Evolutionary conservation across 1,284 basidiomycete species (phyloP).

Genomic region (Heliocybe sulcata): DNA sequence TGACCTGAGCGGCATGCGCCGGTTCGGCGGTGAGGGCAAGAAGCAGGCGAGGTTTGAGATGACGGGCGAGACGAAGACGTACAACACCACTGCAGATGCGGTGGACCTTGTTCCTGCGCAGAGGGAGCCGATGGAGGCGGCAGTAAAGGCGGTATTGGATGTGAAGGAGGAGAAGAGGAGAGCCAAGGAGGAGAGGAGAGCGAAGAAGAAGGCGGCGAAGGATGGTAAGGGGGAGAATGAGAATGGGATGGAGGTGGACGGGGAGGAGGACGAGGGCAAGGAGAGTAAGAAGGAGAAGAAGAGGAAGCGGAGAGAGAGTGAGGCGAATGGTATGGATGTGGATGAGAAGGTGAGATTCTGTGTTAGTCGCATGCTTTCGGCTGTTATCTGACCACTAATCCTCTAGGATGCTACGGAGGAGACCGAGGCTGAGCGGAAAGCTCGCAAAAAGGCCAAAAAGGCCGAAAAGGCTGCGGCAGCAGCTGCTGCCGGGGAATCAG

Average conservation of each 20-base stretch:
- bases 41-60: conserved; percentile 78
- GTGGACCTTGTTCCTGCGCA: conserved; percentile 80
- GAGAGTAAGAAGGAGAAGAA: conserved; percentile 60
- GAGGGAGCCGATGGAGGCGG: conserved; percentile 63
- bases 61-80: conserved; percentile 67
- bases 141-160: conserved; percentile 59
- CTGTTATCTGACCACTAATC: background rate
- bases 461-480: conserved; percentile 55
- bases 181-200: conserved; percentile 73
- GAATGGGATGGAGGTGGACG: conserved; percentile 36
- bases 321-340: conserved; percentile 19
- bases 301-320: conserved; percentile 64
- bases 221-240: conserved; percentile 31
- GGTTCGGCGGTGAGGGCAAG: conserved; percentile 47
- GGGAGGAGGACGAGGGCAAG: conserved; percentile 38
- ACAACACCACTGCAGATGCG: conserved; percentile 78
- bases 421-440: conserved; percentile 68
- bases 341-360: conserved; percentile 26
- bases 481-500: conserved; percentile 23
- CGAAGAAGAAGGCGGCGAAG: conserved; percentile 47
- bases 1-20: conserved; percentile 61
- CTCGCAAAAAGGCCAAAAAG: conserved; percentile 65
- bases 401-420: conserved; percentile 33
- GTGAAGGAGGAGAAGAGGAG: conserved; percentile 75
- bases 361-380: background rate